These are phyloP conservation scores for Tolypocladium pustulatum DNA, from an alignment of 2,329 filamentous ascomycete genomes.

Conservation along the genomic window DNA sequence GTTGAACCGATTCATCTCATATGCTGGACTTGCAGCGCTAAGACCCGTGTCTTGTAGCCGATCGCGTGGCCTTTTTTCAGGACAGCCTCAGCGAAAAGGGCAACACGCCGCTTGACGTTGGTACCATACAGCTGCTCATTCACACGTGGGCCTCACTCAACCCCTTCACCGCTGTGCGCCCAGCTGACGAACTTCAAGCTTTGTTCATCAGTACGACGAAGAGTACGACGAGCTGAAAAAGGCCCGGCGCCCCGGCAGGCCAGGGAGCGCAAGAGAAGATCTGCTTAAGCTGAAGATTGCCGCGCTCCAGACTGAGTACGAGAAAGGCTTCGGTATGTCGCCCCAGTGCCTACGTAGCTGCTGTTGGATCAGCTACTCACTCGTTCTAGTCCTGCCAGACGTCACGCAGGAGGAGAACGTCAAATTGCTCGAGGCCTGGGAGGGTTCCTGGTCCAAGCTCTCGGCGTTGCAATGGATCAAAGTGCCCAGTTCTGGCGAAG, in stretches of 20 bases:
- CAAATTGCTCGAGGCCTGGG: slow-evolving; percentile 60
- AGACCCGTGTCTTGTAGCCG: slow-evolving; percentile 12
- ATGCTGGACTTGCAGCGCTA: neutral
- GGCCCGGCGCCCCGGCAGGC: slow-evolving; percentile 65
- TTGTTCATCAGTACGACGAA: slow-evolving; percentile 59
- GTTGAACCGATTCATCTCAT: slow-evolving; percentile 8
- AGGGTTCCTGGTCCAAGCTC: slow-evolving; percentile 74
- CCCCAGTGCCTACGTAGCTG: neutral
- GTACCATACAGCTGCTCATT: slow-evolving; percentile 51
- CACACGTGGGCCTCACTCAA: slow-evolving; percentile 41
- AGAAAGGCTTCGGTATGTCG: slow-evolving; percentile 64
- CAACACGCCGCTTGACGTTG: slow-evolving; percentile 36
- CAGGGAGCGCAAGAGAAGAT: slow-evolving; percentile 67
- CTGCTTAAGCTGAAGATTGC: slow-evolving; percentile 62
- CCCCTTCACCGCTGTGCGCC: neutral
- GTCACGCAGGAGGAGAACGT: slow-evolving; percentile 57
- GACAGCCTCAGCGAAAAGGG: slow-evolving; percentile 44
- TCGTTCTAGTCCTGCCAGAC: slow-evolving; percentile 56
- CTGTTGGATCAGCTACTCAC: neutral
- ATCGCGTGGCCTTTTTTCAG: slow-evolving; percentile 54
- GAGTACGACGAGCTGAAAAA: slow-evolving; percentile 57
- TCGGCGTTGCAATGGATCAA: slow-evolving; percentile 68
- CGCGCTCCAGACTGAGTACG: slow-evolving; percentile 67
- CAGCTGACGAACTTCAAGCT: slow-evolving; percentile 33
- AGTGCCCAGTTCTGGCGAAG: slow-evolving; percentile 52